Evolutionary conservation across 129 eudicot species (phyloP), one percentile per base, ranked within the genome.

Genomic region (Apium graveolens): DNA sequence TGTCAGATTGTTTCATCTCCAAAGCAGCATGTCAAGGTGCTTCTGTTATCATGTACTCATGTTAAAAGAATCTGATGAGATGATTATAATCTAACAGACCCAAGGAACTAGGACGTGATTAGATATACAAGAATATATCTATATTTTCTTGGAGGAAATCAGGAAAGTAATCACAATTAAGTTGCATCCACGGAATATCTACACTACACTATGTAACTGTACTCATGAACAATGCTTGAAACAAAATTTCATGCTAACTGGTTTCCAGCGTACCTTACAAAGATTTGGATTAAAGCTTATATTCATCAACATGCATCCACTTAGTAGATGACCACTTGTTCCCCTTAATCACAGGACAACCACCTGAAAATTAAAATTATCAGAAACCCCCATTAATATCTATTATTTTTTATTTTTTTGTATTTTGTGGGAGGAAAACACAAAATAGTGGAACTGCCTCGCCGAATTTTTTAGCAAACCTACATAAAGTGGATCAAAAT

Each of bases 311-410:
- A 80, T 91, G 97, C 93, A 95, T 85, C 98, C 97, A 95, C 81
- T 95, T 91, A 1, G 98, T 95, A 72, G 97, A 84, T 74, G 97
- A 95, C 98, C 97, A 95, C 70, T 95, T 95, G 84, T 95, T 87
- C 78, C 98, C 98, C 86, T 88, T 95, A 46, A 95, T 88, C 57
- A 95, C 98, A 82, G 97, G 96, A 86, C 97, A 95, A 46, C 98
- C 98, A 86, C 93, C 98, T 94, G 85, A 7, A 83, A 32, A 66
- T 31, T 66, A 1, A 17, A 32, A 80, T 44, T 43, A 66, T 51
- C 34, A 74, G 3, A 74, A 49, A 62, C 55, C 70, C 72, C 24
- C 37, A 72, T 78, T 55, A 72, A 17, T 11, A 44, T 11, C 48
- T 44, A 11, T 44, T 16, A 44, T 44, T 11, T 44, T 63, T 45